Conservation (phyloP, 192 early-diverging fungal genomes). For the Backusella liffmaniae region DNA sequence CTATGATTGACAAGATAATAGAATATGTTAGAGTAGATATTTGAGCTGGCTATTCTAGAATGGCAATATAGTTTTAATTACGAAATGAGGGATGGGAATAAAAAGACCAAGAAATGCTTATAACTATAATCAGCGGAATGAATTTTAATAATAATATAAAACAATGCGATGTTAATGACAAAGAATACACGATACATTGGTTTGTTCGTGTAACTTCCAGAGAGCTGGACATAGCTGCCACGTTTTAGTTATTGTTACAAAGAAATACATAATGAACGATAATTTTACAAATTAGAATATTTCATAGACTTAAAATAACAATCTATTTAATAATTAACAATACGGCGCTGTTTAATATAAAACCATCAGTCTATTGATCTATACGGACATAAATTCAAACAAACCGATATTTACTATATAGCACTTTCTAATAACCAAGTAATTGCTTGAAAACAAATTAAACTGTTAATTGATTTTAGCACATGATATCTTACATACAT, state of each 20-base stretch:
- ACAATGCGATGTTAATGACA: neutral
- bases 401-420: no score
- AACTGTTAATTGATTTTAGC: neutral
- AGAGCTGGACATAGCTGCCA: neutral
- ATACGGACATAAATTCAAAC: no score
- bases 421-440: neutral
- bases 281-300: neutral
- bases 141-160: neutral
- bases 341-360: no score
- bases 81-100: no score
- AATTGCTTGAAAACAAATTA: neutral
- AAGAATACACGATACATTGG: neutral
- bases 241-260: neutral
- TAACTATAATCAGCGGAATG: no score
- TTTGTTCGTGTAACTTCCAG: neutral
- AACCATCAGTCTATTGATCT: no score
- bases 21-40: no score
- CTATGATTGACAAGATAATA: no score
- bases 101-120: no score
- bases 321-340: neutral
- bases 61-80: no score
- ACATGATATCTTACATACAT: neutral
- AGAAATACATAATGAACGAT: neutral
- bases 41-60: no score
- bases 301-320: neutral